Percentiles rank a stretch among this genome's conserved stretches.
Evolutionary conservation across 805 yeast species (phyloP).

Genomic region (Candida dendrica): DNA sequence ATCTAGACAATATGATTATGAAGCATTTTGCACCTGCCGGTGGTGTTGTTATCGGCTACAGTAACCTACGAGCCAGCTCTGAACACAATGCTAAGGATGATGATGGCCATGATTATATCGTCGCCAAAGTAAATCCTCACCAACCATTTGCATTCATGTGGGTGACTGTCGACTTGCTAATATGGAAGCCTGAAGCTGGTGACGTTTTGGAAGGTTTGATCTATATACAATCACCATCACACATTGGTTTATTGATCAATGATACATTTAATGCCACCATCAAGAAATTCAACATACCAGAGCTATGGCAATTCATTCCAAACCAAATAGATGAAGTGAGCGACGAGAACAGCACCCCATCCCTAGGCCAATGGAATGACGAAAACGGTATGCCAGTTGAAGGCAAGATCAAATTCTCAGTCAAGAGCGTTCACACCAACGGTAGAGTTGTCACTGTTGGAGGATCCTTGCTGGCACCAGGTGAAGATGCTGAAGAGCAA

Average conservation of each 20-base stretch:
- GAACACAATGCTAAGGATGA: slow-evolving; percentile 31
- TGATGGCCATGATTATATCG: slow-evolving; percentile 29
- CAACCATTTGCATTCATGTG: slow-evolving; percentile 88
- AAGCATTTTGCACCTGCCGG: slow-evolving; percentile 61
- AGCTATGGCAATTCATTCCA: slow-evolving; percentile 77
- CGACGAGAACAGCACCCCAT: slow-evolving; percentile 26
- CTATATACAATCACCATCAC: slow-evolving; percentile 91
- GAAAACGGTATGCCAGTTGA: slow-evolving; percentile 66
- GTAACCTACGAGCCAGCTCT: slow-evolving; percentile 47
- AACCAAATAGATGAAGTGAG: slow-evolving; percentile 57
- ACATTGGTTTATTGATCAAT: slow-evolving; percentile 82
- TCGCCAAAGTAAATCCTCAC: slow-evolving; percentile 60
- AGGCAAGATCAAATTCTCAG: slow-evolving; percentile 73
- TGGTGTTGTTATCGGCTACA: slow-evolving; percentile 83
- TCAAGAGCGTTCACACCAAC: slow-evolving; percentile 64
- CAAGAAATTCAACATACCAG: slow-evolving; percentile 79
- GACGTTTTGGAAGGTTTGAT: slow-evolving; percentile 81
- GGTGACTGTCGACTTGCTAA: slow-evolving; percentile 73
- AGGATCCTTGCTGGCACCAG: slow-evolving; percentile 56
- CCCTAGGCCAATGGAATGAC: slow-evolving; percentile 87
- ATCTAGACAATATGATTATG: slow-evolving; percentile 86
- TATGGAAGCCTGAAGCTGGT: slow-evolving; percentile 90
- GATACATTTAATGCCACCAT: slow-evolving; percentile 95
- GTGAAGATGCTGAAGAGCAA: slow-evolving; percentile 42
- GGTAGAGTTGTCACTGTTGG: slow-evolving; percentile 82